Conservation (phyloP, 208 protist species). For the Leishmania amazonensis region DNA sequence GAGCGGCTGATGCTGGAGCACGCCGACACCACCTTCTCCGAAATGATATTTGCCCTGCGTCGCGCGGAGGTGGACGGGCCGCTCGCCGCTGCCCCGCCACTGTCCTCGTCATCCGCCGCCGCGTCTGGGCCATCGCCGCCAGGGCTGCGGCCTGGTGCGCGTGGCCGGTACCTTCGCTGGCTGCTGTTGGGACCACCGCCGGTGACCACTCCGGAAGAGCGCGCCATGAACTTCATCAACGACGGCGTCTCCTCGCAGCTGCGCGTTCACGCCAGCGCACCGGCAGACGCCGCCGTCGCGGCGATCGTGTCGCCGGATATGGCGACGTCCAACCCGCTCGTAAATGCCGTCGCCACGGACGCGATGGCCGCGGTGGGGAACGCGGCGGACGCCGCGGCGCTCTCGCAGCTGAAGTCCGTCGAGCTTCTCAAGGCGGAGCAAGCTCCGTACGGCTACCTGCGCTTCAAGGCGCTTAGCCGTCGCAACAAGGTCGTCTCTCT, state of each 20-base stretch:
- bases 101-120: slow-evolving; percentile 12
- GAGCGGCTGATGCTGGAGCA: slow-evolving; percentile 66
- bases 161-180: slow-evolving; percentile 41
- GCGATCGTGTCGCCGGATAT: neutral
- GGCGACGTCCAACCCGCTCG: neutral
- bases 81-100: slow-evolving; percentile 12
- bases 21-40: slow-evolving; percentile 70
- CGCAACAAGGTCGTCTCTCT: slow-evolving; percentile 52
- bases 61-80: slow-evolving; percentile 37
- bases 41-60: slow-evolving; percentile 77
- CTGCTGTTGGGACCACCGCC: slow-evolving; percentile 53
- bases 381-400: slow-evolving; percentile 6
- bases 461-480: slow-evolving; percentile 46
- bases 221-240: slow-evolving; percentile 45
- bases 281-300: neutral
- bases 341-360: slow-evolving; percentile 11
- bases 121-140: neutral
- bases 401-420: slow-evolving; percentile 26
- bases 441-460: slow-evolving; percentile 71
- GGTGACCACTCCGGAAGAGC: slow-evolving; percentile 52
- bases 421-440: slow-evolving; percentile 50
- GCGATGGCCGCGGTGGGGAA: slow-evolving; percentile 1
- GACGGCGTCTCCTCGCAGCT: slow-evolving; percentile 25
- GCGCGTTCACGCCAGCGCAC: slow-evolving; percentile 11
- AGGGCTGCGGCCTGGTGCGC: slow-evolving; percentile 5